Base-by-base conservation (phyloP, 2,329 filamentous ascomycete species). In the Xylaria sp. region DNA sequence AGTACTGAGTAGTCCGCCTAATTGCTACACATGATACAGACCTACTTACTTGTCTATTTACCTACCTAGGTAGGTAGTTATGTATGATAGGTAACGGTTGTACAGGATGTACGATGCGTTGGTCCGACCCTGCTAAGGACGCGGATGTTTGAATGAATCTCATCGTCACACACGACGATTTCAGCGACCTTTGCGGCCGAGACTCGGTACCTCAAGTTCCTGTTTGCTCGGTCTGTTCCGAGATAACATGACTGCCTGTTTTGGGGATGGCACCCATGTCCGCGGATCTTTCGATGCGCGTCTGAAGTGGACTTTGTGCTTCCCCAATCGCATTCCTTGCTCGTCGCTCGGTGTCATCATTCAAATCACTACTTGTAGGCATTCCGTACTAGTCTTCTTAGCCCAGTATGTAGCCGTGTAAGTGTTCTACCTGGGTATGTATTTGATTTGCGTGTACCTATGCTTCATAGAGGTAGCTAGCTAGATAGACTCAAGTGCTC, bases 91-190 rank as follows among this genome's bases (percentile, higher is more conserved):
- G 45, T 31, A 45, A 45, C 40, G 19, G 15, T 14, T 50, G 8
- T 31, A 31, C n/a, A 14, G 4, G 50, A 28, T 23, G 53, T 40
- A 37, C 19, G 19, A 38, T 51, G n/a, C n/a, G 28, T 43, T 33
- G 56, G 46, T 45, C 47, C 15, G 56, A 52, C 56, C 56, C 47
- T 28, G 56, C 56, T 47, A 58, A 57, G 42, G 21, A 42, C 42
- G 40, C 46, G 43, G 46, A 23, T 38, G 19, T 58, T 28, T 50
- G 14, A n/a, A n/a, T 31, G 28, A 31, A 37, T 7, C 42, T 54
- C 35, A 6, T 35, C 17, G n/a, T 55, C 42, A 37, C 35, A 37
- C 35, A 55, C 40, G 19, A 37, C 49, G 35, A 33, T 43, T n/a
- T 35, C 47, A 61, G 38, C 46, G 33, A 23, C 25, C 9, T 45